Conservation (phyloP, 164 flowering plant species). For the Paratinospora sagittata region DNA sequence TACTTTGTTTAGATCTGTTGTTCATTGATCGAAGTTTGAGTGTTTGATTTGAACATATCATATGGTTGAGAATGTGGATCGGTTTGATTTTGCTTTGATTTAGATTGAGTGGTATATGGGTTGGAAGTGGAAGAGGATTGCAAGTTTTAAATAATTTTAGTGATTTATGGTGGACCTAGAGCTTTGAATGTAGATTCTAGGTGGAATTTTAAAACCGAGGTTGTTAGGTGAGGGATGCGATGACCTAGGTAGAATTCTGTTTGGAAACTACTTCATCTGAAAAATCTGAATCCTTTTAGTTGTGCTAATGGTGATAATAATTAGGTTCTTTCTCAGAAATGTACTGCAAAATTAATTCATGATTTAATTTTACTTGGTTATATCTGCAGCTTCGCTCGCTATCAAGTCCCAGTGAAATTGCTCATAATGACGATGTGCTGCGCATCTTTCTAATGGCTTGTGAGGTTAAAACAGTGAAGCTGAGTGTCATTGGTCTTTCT, state of each 20-base stretch:
- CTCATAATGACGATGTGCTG: conserved; percentile 81
- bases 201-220: background rate
- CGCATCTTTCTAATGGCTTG: conserved; percentile 91
- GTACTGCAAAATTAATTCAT: background rate
- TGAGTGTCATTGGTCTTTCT: conserved; percentile 93
- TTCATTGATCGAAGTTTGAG: background rate
- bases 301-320: background rate
- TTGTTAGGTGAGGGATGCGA: no score
- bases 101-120: background rate
- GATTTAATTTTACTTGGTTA: conserved; percentile 7
- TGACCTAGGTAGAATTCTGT: background rate
- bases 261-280: background rate
- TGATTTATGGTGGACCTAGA: background rate
- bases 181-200: background rate
- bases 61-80: background rate
- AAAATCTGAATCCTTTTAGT: background rate
- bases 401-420: conserved; percentile 74
- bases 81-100: background rate
- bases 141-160: background rate
- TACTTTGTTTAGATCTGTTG: conserved; percentile 8
- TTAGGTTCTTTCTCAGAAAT: background rate
- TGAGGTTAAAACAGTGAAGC: conserved; percentile 72
- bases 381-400: conserved; percentile 71
- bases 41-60: background rate
- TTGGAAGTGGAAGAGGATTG: background rate